Evolutionary conservation across 2,329 filamentous ascomycete genomes (phyloP).

Genomic region (Diplodia intermedia): DNA sequence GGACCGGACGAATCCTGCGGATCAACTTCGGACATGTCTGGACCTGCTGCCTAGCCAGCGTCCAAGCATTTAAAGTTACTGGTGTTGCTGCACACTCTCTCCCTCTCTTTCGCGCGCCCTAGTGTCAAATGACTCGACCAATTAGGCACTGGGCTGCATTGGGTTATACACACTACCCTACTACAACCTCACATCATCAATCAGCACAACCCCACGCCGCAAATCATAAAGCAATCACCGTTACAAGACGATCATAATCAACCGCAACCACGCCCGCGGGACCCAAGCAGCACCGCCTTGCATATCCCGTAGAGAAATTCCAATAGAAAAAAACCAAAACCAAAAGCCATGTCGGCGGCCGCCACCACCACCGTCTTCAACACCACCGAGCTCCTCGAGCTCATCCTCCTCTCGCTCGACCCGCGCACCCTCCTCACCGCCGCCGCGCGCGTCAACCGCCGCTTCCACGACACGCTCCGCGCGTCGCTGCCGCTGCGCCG

Average conservation of each 20-base stretch:
- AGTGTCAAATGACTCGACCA: neutral
- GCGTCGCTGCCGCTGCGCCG: slow-evolving; percentile 18
- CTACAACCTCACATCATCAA: neutral
- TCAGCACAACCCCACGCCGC: neutral
- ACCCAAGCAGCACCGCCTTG: neutral
- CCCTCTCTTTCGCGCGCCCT: neutral
- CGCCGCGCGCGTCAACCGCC: slow-evolving; percentile 1
- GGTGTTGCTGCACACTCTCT: neutral
- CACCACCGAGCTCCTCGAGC: slow-evolving; percentile 30
- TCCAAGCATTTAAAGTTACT: neutral
- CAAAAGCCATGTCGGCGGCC: neutral
- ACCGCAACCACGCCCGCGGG: neutral
- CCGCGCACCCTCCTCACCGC: slow-evolving; percentile 6
- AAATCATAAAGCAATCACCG: slow-evolving; percentile 2
- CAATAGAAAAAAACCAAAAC: no score
- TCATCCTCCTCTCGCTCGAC: slow-evolving; percentile 22
- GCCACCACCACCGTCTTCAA: slow-evolving; percentile 9
- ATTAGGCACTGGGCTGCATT: neutral
- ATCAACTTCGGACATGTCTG: neutral
- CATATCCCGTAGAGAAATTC: no score
- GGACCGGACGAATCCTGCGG: neutral
- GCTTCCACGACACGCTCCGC: neutral
- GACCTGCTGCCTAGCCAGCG: neutral
- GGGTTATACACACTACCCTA: neutral
- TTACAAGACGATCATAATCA: neutral